These are phyloP conservation scores for Aspergillus texensis DNA, from an alignment of 2,329 filamentous ascomycete genomes.

Conservation along the genomic window DNA sequence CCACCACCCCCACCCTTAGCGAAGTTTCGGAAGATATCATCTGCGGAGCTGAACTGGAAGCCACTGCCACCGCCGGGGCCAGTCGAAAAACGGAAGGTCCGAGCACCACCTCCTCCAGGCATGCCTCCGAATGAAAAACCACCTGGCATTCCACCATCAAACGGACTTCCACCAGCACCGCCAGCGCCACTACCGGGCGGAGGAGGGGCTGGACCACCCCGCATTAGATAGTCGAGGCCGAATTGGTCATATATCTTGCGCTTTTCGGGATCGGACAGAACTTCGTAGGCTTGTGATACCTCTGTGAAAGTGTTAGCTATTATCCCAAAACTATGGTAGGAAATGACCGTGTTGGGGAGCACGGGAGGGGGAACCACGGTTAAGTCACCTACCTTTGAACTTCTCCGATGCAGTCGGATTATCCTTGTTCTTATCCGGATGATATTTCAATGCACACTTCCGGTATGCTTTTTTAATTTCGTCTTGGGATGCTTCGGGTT, in stretches of 20 bases:
- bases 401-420: slow-evolving; percentile 83
- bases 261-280: slow-evolving; percentile 95
- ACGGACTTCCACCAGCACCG: slow-evolving; percentile 60
- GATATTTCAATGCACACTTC: slow-evolving; percentile 86
- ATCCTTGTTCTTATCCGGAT: slow-evolving; percentile 98
- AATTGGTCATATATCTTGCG: slow-evolving; percentile 93
- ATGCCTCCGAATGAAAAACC: slow-evolving; percentile 56
- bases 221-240: slow-evolving; percentile 88
- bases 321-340: neutral
- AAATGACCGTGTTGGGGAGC: neutral
- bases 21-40: slow-evolving; percentile 85
- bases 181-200: slow-evolving; percentile 61
- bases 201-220: slow-evolving; percentile 72
- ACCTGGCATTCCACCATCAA: slow-evolving; percentile 59
- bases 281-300: slow-evolving; percentile 95
- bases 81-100: slow-evolving; percentile 51
- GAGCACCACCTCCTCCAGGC: slow-evolving; percentile 53
- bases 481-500: slow-evolving; percentile 79
- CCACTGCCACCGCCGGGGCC: slow-evolving; percentile 60
- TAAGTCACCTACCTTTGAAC: slow-evolving; percentile 71
- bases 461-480: slow-evolving; percentile 92
- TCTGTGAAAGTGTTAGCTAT: slow-evolving; percentile 52
- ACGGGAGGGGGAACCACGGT: slow-evolving; percentile 5
- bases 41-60: slow-evolving; percentile 82
- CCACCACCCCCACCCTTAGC: slow-evolving; percentile 61